Base-by-base conservation (phyloP, 176 grass and related monocot species). In the Typha latifolia region DNA sequence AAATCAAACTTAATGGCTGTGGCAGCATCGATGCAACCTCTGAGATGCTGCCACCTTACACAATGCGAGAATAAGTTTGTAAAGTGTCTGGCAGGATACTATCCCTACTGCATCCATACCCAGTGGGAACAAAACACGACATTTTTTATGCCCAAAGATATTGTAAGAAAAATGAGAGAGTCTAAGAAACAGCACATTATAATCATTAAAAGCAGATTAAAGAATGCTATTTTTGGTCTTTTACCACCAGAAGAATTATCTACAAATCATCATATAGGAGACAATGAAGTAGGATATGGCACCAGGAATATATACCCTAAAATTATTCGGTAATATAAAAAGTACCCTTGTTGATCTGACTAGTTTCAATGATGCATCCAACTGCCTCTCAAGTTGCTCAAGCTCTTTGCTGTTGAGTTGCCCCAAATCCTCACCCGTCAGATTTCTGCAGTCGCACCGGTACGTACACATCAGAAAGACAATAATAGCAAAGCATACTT, bases 301-400 rank as follows among this genome's bases (percentile, higher is more conserved):
- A 56, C 4, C 16, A 56, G 3, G 53, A 3, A 59, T n/a, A 59
- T 59, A 59, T 59, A 59, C 37, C 37, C 8, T 43, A 43, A 43
- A 43, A 43, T 43, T 43, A 2, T 43, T 43, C 37, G 37, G 1
- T 43, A 43, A 43, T 43, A 31, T 19, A 31, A 12, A 27, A 18
- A 73, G 27, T 66, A 83, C 82, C 57, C 76, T 70, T 63, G 82
- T 84, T 22, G 76, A 77, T 75, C 82, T 72, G 34, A 84, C 79
- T 49, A 79, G 76, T 70, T 78, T 84, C 49, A 84, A 68, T 70
- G 82, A 79, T 61, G 61, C 72, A 75, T 84, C 76, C 49, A 84
- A 67, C 51, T 79, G 48, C 18, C 53, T 57, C 70, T 84, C 82
- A 12, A 84, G 76, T 20, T 84, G 65, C 49, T 75, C 66, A 48